Evolutionary conservation across 768 basidiomycete species (phyloP).

Genomic region (Podaxis rugospora): DNA sequence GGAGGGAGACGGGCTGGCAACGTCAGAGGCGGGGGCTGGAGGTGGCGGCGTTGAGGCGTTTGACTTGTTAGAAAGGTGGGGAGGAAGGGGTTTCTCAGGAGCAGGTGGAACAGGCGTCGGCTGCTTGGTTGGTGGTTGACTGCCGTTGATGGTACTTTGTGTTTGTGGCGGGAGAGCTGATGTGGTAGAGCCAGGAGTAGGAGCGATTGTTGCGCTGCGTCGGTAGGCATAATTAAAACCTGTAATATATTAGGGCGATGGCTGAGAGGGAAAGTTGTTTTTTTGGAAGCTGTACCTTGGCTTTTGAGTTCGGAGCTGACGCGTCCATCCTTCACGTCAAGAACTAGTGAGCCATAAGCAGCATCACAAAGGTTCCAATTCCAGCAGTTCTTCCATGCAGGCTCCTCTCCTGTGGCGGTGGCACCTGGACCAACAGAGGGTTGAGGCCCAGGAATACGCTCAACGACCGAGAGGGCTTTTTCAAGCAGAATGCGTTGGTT

Average conservation of each 20-base stretch:
- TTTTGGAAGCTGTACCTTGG: slow-evolving; percentile 55
- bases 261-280: background rate
- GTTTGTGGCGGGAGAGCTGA: slow-evolving; percentile 40
- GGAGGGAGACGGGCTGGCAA: slow-evolving; percentile 26
- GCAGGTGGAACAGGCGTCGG: slow-evolving; percentile 27
- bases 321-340: slow-evolving; percentile 89
- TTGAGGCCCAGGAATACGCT: slow-evolving; percentile 63
- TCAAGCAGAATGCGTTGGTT: slow-evolving; percentile 83
- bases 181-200: slow-evolving; percentile 56
- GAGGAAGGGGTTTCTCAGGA: slow-evolving; percentile 25
- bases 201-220: slow-evolving; percentile 56
- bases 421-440: slow-evolving; percentile 43
- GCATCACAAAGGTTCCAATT: slow-evolving; percentile 99
- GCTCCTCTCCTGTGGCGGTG: slow-evolving; percentile 69
- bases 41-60: slow-evolving; percentile 31
- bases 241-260: slow-evolving; percentile 22
- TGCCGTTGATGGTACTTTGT: slow-evolving; percentile 27
- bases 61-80: slow-evolving; percentile 29
- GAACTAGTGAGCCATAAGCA: slow-evolving; percentile 81
- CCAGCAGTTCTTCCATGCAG: slow-evolving; percentile 99
- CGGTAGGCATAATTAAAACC: slow-evolving; percentile 97
- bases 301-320: slow-evolving; percentile 90
- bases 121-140: slow-evolving; percentile 31
- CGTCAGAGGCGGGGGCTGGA: slow-evolving; percentile 27
- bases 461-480: slow-evolving; percentile 83